Conservation (phyloP, 805 yeast genomes). For the Huiozyma sinensis region DNA sequence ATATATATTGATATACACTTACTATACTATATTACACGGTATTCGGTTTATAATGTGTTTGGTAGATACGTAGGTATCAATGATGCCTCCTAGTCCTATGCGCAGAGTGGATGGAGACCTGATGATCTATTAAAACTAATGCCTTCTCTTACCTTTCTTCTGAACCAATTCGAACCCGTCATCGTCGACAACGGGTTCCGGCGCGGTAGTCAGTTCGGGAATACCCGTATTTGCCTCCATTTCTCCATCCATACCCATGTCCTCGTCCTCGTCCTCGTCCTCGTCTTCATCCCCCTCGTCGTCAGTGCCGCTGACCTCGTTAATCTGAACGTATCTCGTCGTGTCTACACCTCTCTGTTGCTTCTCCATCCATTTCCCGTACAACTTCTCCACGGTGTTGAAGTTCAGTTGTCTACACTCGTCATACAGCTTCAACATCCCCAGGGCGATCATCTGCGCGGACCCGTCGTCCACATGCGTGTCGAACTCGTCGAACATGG, state of each 20-base stretch:
- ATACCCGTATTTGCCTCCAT: slow-evolving; percentile 6
- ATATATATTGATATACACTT: too few relatives aligned
- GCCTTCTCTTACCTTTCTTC: slow-evolving; percentile 49
- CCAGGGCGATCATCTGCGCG: slow-evolving; percentile 61
- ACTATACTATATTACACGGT: too few relatives aligned
- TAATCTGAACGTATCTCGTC: slow-evolving; percentile 40
- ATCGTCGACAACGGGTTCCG: slow-evolving; percentile 67
- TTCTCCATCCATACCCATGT: slow-evolving; percentile 31
- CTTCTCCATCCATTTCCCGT: slow-evolving; percentile 46
- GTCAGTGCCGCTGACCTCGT: slow-evolving; percentile 44
- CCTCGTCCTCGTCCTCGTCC: slow-evolving; percentile 32
- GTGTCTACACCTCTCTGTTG: slow-evolving; percentile 29
- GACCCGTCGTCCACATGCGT: slow-evolving; percentile 82
- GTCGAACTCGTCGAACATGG: slow-evolving; percentile 94
- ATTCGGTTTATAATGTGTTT: too few relatives aligned
- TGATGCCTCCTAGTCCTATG: too few relatives aligned
- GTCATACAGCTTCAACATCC: slow-evolving; percentile 53
- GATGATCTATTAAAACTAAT: slow-evolving; percentile 4
- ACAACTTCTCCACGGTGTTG: slow-evolving; percentile 46
- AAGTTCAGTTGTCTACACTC: slow-evolving; percentile 49
- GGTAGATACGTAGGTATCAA: too few relatives aligned
- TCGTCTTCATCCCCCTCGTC: slow-evolving; percentile 32
- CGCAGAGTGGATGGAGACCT: too few relatives aligned
- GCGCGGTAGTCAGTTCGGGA: not conserved
- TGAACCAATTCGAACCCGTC: slow-evolving; percentile 91